Base-by-base conservation (phyloP, 2,329 filamentous ascomycete genomes). In the Fusarium temperatum region DNA sequence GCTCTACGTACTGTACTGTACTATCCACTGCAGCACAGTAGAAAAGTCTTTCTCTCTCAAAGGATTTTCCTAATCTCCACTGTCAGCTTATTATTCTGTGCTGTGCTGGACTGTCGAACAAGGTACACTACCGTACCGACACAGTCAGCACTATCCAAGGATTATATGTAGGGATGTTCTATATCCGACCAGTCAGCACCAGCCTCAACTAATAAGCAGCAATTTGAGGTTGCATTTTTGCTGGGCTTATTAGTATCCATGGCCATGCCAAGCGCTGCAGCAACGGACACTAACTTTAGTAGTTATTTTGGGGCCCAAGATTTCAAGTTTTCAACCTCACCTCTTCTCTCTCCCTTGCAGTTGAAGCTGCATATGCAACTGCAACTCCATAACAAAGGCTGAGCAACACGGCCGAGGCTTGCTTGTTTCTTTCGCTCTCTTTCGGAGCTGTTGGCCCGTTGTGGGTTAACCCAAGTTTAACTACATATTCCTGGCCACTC, bases 151-250 rank as follows among this genome's bases (percentile, higher is more conserved):
- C 61, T 63, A 60, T 58, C 39, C 58, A 54, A 39, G 44, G 56
- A 47, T 68, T 28, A 20, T 26, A 32, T 48, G 28, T 28, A 68
- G 42, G 65, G 64, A 45, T 55, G 36, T 50, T 48, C 13, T 38
- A 38, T 32, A 68, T 44, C 20, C 38, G 36, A 44, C 67, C 45
- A 64, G 71, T 73, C 57, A 73, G 71, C 71, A 71, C 67, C 71
- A 73, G 71, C 67, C 71, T 47, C 63, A 63, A 45, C 47, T 63
- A 72, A 60, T 64, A 73, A 74, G 62, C 57, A 56, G 54, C 61
- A 73, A 68, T 63, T 47, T 68, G 35, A 63, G 50, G 71, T 58
- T 60, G 48, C 71, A 74, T 45, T 45, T 48, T 48, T 35, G 48
- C 63, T 22, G 28, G 38, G 39, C 20, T 35, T 24, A 42, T 35